Evolutionary conservation across 805 yeast species (phyloP), one percentile per base, ranked within the genome.

Genomic region (Henningerozyma blattae): DNA sequence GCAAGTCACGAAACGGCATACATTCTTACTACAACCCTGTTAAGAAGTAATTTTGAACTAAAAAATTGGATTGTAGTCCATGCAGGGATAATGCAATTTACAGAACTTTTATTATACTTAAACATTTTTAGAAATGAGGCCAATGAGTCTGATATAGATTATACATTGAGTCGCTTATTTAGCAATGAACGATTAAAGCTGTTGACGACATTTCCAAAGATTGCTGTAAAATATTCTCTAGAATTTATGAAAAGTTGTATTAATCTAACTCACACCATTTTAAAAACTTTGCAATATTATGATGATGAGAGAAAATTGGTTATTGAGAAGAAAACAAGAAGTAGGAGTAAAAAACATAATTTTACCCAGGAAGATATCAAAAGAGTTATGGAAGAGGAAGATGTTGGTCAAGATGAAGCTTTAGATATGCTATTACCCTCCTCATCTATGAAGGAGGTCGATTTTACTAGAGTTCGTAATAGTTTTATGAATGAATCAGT

Each of bases 281-380:
- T 87, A 28, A 81, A 75, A 45, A 69, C 77, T 22, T 67, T 89
- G 35, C 89, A 83, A 43, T 63, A 65, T 19, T 75, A 72, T 47
- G 14, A 41, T 2, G 66, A 70, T 25, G 72, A 75, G 43, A 70
- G 77, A 36, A 59, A 72, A 29, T 69, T 60, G 39, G 67, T 78
- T 27, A 62, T 63, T 34, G 56, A 70, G 5, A 64, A 66, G 44
- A 58, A 70, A 26, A 61, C 48, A 36, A 56, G 54, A 34, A 44
- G 56, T 13, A 47, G 48, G 17, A 35, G 42, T 24, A 54, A 50
- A 4, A 41, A 37, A 12, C 40, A 43, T 22, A 37, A 43, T 16
- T 18, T 47, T 5, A 39, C 51, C 5, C 34, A 46, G 33, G 54
- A 55, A 36, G 52, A 56, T 3, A 61, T 67, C 20, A 61, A 58